phyloP scores from a whole-genome alignment of 2,329 filamentous ascomycete species.

The Fusarium veterinarium region DNA sequence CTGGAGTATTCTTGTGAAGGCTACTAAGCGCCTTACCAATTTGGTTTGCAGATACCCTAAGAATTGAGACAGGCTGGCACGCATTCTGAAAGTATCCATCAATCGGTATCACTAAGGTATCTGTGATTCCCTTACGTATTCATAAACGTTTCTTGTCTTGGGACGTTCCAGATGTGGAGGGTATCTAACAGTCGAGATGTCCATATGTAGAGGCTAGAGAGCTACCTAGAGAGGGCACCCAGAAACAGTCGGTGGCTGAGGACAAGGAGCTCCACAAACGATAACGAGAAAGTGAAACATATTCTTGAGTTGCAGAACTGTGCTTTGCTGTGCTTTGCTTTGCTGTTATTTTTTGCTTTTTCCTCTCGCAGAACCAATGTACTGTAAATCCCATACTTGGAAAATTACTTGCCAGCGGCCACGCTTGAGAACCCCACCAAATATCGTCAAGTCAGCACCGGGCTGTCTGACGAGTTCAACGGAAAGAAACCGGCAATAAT shows the following conservation, averaged over 20 bases:
- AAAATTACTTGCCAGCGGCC: slow-evolving; percentile 10
- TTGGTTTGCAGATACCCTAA: not conserved
- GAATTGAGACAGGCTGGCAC: not conserved
- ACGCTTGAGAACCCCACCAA: not conserved
- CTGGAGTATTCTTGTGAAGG: not conserved
- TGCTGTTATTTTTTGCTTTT: slow-evolving; percentile 1
- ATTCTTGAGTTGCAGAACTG: not conserved
- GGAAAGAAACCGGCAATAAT: slow-evolving; percentile 1
- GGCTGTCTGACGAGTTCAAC: not conserved
- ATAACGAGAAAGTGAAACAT: not conserved
- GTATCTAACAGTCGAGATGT: not conserved
- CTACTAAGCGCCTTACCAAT: not conserved
- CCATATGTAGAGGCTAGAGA: not conserved
- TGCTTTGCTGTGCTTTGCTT: not conserved
- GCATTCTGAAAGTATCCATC: not conserved
- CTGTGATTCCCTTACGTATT: not conserved
- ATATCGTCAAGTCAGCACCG: slow-evolving; percentile 2
- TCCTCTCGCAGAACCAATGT: not conserved
- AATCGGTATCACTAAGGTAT: not conserved
- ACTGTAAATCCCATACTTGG: not conserved
- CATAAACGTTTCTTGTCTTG: not conserved
- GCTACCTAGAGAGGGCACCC: not conserved
- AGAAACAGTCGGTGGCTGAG: slow-evolving; percentile 21
- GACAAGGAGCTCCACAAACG: not conserved
- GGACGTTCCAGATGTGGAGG: not conserved